Evolutionary conservation across 2,329 filamentous ascomycete genomes (phyloP), one percentile per base, ranked within the genome.

Genomic region (Paracamarosporium sp.): DNA sequence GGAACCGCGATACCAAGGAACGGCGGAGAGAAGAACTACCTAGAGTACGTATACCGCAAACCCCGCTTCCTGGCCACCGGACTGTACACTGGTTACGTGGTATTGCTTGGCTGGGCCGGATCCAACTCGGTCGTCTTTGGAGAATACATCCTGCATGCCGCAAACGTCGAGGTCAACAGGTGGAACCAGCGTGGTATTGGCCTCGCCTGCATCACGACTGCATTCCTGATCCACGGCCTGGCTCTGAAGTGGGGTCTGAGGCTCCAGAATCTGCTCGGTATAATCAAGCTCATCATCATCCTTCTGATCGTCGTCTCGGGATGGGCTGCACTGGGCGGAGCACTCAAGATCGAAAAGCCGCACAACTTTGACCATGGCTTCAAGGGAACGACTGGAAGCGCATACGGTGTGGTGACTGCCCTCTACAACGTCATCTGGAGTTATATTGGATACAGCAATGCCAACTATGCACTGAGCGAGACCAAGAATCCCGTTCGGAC

Each of bases 371-470:
- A 76, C 62, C 81, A 88, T 57, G 84, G 86, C 9, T 91, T 90
- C 61, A 81, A 83, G 45, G 88, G 88, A 8, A 90, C 88, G 5
- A 88, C 85, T 0, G 85, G 85, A 7, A 88, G 83, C 63, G 83
- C 86, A 1, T 90, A 90, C 62, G 86, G 86, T 46, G 81, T 89
- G 31, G 87, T 89, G n/a, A 90, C 86, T 1, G 87, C 88, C 0
- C 77, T 91, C 0, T 90, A 89, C 80, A 90, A 90, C 64, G 87
- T 90, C 60, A 88, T 90, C 66, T 90, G 88, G 84, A 87, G 84
- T 59, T 91, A 87, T 66, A 84, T 88, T 62, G 88, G 88, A 24
- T 89, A 88, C 79, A 85, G 81, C 77, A 90, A 89, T 71, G 87
- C 86, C 70, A 89, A 89, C 76, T 88, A 90, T 67, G 86, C 84